Conservation (phyloP, 805 yeast species). For the Komagataella pastoris region DNA sequence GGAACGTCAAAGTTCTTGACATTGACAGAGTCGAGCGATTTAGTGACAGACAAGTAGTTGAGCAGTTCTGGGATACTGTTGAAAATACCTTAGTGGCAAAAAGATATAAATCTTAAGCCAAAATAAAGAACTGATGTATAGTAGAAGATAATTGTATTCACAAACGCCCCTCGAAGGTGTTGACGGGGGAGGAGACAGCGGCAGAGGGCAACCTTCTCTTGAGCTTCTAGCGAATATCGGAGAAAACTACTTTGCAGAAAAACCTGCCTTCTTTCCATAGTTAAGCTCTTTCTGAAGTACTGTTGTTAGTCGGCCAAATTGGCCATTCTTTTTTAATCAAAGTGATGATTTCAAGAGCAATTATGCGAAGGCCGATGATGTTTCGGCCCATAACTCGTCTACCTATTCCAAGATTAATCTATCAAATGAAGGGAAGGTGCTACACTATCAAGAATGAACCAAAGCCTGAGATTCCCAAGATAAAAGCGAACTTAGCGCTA, state of each 20-base stretch:
- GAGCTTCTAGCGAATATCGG: neutral
- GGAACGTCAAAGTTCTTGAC: slow-evolving; percentile 78
- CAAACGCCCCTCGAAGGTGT: neutral
- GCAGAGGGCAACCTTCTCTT: neutral
- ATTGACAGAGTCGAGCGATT: slow-evolving; percentile 77
- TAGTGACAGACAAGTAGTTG: slow-evolving; percentile 78
- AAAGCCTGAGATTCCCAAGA: neutral
- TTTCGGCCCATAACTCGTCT: neutral
- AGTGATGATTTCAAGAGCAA: neutral
- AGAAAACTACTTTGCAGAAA: neutral
- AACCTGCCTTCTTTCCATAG: neutral
- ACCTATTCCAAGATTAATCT: neutral
- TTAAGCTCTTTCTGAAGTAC: neutral
- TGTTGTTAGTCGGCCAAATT: neutral
- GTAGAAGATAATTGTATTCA: neutral
- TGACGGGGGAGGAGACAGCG: neutral
- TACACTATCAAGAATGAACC: neutral
- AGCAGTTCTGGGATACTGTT: slow-evolving; percentile 71
- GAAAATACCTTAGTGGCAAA: slow-evolving; percentile 60
- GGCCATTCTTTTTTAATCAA: neutral
- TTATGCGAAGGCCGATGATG: neutral
- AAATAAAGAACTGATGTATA: neutral
- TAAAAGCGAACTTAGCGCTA: neutral
- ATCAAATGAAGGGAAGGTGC: neutral
- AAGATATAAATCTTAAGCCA: slow-evolving; percentile 32